phyloP scores from a whole-genome alignment of 2,329 filamentous ascomycete genomes.

The Pyrenophora teres region DNA sequence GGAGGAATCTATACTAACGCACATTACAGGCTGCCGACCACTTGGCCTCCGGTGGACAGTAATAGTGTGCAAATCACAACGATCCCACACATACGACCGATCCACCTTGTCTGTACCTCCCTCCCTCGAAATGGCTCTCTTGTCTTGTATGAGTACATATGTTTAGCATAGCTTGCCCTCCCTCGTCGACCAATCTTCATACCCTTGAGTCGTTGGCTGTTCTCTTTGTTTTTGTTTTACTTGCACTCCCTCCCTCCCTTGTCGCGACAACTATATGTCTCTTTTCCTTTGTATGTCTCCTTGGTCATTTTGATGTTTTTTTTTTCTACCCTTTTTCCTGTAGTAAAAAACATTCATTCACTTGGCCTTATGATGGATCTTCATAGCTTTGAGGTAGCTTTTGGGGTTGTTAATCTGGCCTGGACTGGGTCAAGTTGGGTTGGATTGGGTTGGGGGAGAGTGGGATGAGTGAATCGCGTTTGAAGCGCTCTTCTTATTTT shows the following conservation, averaged over 20 bases:
- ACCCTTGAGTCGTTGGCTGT: conserved; percentile 30
- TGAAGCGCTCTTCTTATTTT: too few relatives aligned
- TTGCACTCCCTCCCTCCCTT: neutral
- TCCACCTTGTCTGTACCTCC: neutral
- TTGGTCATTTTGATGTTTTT: neutral
- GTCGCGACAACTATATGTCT: too few relatives aligned
- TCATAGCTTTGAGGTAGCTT: too few relatives aligned
- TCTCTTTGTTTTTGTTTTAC: neutral
- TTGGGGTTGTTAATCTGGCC: too few relatives aligned
- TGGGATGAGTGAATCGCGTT: too few relatives aligned
- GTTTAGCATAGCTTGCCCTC: conserved; percentile 32
- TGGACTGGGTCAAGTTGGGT: too few relatives aligned
- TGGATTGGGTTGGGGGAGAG: too few relatives aligned
- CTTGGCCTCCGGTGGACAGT: conserved; percentile 34
- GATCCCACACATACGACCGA: neutral
- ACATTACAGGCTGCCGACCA: conserved; percentile 41
- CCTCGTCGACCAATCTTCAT: conserved; percentile 7
- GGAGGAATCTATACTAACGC: conserved; percentile 21
- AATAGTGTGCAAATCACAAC: neutral
- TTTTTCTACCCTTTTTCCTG: conserved; percentile 8
- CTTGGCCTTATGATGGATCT: neutral
- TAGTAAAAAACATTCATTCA: conserved; percentile 2
- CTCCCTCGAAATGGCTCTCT: conserved; percentile 10
- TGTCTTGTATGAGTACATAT: conserved; percentile 41
- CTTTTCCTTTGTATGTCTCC: neutral